Conservation (phyloP, 2,329 filamentous ascomycete species). For the Cryphonectria radicalis region DNA sequence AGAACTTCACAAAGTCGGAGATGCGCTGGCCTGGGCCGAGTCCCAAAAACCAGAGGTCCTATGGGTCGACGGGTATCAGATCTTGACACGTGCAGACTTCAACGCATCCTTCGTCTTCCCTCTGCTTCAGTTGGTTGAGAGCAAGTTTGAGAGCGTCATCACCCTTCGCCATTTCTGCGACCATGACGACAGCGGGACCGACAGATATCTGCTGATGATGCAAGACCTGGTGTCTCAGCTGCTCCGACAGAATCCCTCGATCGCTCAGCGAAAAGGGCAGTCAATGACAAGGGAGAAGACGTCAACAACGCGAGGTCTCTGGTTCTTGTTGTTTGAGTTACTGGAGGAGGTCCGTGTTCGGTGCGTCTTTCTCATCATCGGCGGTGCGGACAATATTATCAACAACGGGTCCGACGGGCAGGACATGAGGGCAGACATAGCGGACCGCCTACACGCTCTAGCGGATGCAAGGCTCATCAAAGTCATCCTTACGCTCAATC, state of each 20-base stretch:
- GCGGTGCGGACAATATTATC: constrained; percentile 6
- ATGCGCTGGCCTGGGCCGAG: constrained; percentile 12
- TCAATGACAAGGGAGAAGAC: constrained; percentile 3
- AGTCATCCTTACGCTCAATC: background rate
- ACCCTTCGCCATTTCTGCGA: constrained; percentile 13
- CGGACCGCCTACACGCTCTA: background rate
- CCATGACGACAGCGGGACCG: background rate
- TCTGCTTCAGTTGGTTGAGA: constrained; percentile 3
- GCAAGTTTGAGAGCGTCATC: constrained; percentile 8
- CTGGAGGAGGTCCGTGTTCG: background rate
- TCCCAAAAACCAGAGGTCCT: constrained; percentile 11
- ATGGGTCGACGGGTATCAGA: constrained; percentile 9
- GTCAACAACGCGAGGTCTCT: constrained; percentile 1
- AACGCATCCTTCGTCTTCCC: constrained; percentile 14
- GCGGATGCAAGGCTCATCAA: background rate
- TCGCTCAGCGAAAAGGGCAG: background rate
- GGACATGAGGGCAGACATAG: background rate
- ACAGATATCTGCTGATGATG: constrained; percentile 10
- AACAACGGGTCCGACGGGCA: too few species aligned
- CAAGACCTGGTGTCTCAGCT: constrained; percentile 8
- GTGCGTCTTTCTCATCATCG: background rate
- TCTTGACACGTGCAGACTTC: constrained; percentile 4
- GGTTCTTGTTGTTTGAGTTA: background rate
- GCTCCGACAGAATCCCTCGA: background rate
- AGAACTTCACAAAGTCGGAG: background rate